Base-by-base conservation (phyloP, 2,329 filamentous ascomycete species). In the Kalaharituber pfeilii region DNA sequence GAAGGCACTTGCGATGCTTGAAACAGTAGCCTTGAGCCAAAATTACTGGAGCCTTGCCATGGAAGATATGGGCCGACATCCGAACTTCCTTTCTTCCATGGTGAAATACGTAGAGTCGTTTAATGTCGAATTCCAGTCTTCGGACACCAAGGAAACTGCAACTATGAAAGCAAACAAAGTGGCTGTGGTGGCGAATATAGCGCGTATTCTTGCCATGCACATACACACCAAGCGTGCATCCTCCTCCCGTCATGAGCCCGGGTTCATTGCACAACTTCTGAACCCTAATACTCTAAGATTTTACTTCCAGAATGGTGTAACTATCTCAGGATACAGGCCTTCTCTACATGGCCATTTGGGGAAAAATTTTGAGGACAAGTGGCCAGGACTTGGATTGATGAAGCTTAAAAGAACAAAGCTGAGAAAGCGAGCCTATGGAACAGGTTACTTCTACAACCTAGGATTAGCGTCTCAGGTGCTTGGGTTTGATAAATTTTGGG, bases 11-110 rank as follows among this genome's bases (percentile, higher is more conserved):
- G 79, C 84, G 0, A 80, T 95, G 62, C 73, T 98, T 15, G 81
- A 89, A 62, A 96, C 96, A 66, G 79, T 95, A 33, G 80, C 85
- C 2, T 80, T 84, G 2, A 85, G 89, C 3, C 88, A 95, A 65
- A 91, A 94, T 67, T 85, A 87, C 65, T 96, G 89, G 89, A 84
- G 88, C 1, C 94, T 89, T 86, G 88, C 86, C 1, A 87, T 93
- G 54, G 82, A 85, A 54, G 80, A 83, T 36, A 71, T 94, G 30
- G 79, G 83, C 57, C 81, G 81, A 56, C 84, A 94, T 63, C 75
- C 77, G 0, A 72, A 73, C 0, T 89, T 94, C 63, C 75, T 95
- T 54, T 73, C 78, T 42, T 78, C 79, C 53, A 74, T 94, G 18
- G 76, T 84, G 18, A 73, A 75, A 3, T 91, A 86, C 65, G 75